These are phyloP conservation scores for Dendrobium chrysotoxum DNA, from an alignment of 106 monocot genomes.

Conservation along the genomic window DNA sequence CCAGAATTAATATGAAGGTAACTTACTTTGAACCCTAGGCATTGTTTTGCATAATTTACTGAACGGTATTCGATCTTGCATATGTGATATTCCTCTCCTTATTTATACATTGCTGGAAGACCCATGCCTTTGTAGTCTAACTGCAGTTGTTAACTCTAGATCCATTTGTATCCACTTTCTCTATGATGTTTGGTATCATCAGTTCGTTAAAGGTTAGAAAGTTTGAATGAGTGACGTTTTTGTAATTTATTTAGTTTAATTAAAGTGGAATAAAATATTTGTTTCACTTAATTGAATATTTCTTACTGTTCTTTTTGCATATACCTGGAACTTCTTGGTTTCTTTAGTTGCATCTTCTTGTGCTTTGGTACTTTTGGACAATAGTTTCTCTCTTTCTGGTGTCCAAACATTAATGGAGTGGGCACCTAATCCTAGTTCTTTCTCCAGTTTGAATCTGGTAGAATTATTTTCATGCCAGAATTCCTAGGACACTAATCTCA, in stretches of 20 bases:
- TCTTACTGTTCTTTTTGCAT: neutral
- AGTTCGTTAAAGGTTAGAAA: neutral
- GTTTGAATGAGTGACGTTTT: neutral
- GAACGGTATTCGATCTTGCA: neutral
- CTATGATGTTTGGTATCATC: neutral
- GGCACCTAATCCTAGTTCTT: slow-evolving; percentile 72
- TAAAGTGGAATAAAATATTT: neutral
- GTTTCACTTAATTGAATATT: neutral
- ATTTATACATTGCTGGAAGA: neutral
- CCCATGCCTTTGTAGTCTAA: neutral
- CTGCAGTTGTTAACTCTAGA: neutral
- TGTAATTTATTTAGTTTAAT: slow-evolving; percentile 4
- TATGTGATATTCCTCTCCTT: neutral
- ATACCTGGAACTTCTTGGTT: neutral
- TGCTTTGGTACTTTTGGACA: slow-evolving; percentile 1
- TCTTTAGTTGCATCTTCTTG: neutral
- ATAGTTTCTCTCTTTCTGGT: slow-evolving; percentile 29
- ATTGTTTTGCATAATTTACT: neutral
- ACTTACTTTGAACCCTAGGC: neutral
- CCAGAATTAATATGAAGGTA: neutral
- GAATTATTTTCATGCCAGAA: slow-evolving; percentile 96
- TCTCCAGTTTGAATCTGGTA: slow-evolving; percentile 98
- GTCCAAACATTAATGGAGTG: slow-evolving; percentile 65
- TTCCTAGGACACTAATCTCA: slow-evolving; percentile 66
- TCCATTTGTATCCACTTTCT: neutral